Conservation (phyloP, 768 basidiomycete species). For the Podaxis mareebaensis region DNA sequence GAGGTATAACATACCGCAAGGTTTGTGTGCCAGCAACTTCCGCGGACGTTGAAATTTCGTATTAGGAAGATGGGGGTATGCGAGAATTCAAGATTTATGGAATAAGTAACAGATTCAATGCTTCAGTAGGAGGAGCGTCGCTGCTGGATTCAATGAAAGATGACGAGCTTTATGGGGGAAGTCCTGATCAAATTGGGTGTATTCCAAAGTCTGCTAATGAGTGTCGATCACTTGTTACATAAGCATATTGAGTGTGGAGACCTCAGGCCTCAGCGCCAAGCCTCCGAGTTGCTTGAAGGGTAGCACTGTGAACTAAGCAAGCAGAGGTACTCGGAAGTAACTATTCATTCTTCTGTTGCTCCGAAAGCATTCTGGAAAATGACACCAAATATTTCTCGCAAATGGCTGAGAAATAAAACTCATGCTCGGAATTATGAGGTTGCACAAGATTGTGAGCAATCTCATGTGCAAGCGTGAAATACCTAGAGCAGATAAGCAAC, state of each 20-base stretch:
- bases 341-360: conserved; percentile 3
- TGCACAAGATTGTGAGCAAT: conserved; percentile 90
- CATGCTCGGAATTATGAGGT: conserved; percentile 88
- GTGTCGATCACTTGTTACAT: not conserved
- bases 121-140: not conserved
- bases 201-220: conserved; percentile 5
- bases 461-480: conserved; percentile 90
- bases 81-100: not conserved
- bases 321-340: not conserved
- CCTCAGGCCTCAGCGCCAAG: too few relatives aligned
- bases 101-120: not conserved
- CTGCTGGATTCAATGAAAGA: not conserved
- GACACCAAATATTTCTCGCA: conserved; percentile 64
- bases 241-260: not conserved
- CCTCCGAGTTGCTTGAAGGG: too few relatives aligned
- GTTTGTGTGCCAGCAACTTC: not conserved
- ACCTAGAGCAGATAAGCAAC: conserved; percentile 48
- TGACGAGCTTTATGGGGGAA: not conserved
- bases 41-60: not conserved
- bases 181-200: conserved; percentile 6
- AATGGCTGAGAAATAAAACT: conserved; percentile 92
- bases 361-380: conserved; percentile 36
- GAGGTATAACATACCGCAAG: not conserved
- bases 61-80: not conserved
- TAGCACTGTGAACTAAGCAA: too few relatives aligned